phyloP scores from a whole-genome alignment of 768 basidiomycete species.

The Boletus fagicola region DNA sequence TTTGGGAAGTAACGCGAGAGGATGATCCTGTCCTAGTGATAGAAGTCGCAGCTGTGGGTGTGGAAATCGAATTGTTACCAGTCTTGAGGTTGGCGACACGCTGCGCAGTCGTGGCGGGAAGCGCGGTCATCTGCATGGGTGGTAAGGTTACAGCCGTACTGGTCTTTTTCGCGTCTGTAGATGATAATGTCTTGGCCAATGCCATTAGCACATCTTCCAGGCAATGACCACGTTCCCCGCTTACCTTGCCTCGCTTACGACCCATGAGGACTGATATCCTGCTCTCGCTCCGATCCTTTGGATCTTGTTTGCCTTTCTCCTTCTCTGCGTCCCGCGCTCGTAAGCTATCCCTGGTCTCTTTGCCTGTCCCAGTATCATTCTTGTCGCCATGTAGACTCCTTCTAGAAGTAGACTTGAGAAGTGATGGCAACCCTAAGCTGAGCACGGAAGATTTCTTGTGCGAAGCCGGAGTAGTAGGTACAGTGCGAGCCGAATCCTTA shows the following conservation, averaged over 20 bases:
- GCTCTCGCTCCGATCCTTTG: constrained; percentile 85
- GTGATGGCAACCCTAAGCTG: constrained; percentile 74
- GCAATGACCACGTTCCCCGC: constrained; percentile 18
- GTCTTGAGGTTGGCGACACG: constrained; percentile 82
- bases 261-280: constrained; percentile 86
- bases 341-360: constrained; percentile 56
- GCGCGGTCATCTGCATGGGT: constrained; percentile 86
- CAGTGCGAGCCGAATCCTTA: constrained; percentile 51
- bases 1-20: constrained; percentile 75
- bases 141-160: constrained; percentile 72
- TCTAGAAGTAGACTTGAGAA: constrained; percentile 83
- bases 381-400: constrained; percentile 71
- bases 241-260: constrained; percentile 87
- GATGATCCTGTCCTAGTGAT: constrained; percentile 46
- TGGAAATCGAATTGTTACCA: constrained; percentile 43
- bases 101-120: constrained; percentile 78
- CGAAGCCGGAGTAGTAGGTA: constrained; percentile 55
- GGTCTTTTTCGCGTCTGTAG: constrained; percentile 73
- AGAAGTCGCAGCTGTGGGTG: constrained; percentile 38
- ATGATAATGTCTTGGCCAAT: constrained; percentile 69
- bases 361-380: constrained; percentile 36
- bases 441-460: constrained; percentile 83
- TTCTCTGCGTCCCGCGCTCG: constrained; percentile 44
- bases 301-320: constrained; percentile 65
- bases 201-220: constrained; percentile 10